Evolutionary conservation across 768 basidiomycete species (phyloP).

Genomic region (Russula foetens): DNA sequence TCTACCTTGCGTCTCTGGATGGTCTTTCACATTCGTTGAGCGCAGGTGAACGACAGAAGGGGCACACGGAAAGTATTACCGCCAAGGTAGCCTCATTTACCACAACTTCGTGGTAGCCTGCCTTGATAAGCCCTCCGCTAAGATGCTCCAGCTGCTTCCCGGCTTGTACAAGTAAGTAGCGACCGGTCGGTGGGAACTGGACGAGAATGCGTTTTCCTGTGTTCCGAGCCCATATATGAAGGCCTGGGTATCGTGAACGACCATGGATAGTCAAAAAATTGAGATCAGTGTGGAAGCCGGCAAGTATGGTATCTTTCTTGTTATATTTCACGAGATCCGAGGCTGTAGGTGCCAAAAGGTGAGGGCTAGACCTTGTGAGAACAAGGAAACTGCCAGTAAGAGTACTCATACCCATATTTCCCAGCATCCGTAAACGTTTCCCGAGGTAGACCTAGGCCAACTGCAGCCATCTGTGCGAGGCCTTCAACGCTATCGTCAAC

Average conservation of each 20-base stretch:
- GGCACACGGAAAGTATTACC: slow-evolving; percentile 29
- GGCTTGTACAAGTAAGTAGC: slow-evolving; percentile 85
- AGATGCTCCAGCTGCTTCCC: slow-evolving; percentile 93
- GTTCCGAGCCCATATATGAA: slow-evolving; percentile 94
- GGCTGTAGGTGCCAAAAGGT: slow-evolving; percentile 89
- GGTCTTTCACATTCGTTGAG: slow-evolving; percentile 33
- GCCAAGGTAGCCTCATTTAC: slow-evolving; percentile 73
- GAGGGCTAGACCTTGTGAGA: slow-evolving; percentile 42
- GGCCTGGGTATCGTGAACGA: slow-evolving; percentile 76
- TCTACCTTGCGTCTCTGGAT: slow-evolving; percentile 51
- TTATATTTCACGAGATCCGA: slow-evolving; percentile 82
- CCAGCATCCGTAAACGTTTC: slow-evolving; percentile 74
- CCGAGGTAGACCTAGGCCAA: slow-evolving; percentile 68
- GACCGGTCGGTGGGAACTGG: slow-evolving; percentile 71
- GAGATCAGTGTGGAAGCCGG: slow-evolving; percentile 91
- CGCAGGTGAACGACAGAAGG: neutral
- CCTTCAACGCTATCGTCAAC: slow-evolving; percentile 56
- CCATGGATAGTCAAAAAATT: slow-evolving; percentile 93
- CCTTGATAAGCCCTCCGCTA: slow-evolving; percentile 77
- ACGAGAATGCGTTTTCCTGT: slow-evolving; percentile 86
- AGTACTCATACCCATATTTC: slow-evolving; percentile 59
- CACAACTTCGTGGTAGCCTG: slow-evolving; percentile 92
- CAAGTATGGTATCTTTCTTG: slow-evolving; percentile 72
- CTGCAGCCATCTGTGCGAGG: slow-evolving; percentile 81
- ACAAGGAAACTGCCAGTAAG: neutral